These are phyloP conservation scores for Verbena officinalis DNA, from an alignment of 257 asterid species.

Conservation along the genomic window DNA sequence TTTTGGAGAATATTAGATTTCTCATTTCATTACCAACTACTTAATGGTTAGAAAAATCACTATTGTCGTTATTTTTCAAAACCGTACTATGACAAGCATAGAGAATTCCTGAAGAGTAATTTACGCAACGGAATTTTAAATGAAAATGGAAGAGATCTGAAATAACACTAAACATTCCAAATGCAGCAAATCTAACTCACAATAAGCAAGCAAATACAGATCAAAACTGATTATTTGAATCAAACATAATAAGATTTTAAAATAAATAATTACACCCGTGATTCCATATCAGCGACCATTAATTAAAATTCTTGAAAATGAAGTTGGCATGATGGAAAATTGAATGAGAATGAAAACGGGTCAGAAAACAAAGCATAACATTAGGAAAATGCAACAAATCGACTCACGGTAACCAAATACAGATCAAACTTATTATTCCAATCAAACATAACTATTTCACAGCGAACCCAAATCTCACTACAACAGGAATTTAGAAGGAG, in stretches of 20 bases:
- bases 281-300: too few species aligned
- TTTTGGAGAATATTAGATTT: conserved; percentile 12
- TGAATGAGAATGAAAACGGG: too few species aligned
- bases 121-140: too few species aligned
- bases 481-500: conserved; percentile 8
- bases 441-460: conserved; percentile 5
- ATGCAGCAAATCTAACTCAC: too few species aligned
- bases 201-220: too few species aligned
- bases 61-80: not conserved
- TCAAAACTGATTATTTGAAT: too few species aligned
- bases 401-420: not conserved
- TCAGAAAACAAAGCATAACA: too few species aligned
- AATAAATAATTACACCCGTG: too few species aligned
- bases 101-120: not conserved
- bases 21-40: conserved; percentile 1
- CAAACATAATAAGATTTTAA: too few species aligned
- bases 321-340: not conserved
- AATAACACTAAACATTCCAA: too few species aligned
- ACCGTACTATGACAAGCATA: not conserved
- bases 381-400: conserved; percentile 17
- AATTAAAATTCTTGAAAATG: conserved; percentile 8
- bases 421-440: conserved; percentile 4
- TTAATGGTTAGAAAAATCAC: not conserved
- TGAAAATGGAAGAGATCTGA: too few species aligned
- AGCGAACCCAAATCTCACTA: not conserved